Percentiles rank a stretch among this genome's conserved stretches.
Conservation (phyloP, 2,329 filamentous ascomycete genomes). For the Akanthomyces lecanii region DNA sequence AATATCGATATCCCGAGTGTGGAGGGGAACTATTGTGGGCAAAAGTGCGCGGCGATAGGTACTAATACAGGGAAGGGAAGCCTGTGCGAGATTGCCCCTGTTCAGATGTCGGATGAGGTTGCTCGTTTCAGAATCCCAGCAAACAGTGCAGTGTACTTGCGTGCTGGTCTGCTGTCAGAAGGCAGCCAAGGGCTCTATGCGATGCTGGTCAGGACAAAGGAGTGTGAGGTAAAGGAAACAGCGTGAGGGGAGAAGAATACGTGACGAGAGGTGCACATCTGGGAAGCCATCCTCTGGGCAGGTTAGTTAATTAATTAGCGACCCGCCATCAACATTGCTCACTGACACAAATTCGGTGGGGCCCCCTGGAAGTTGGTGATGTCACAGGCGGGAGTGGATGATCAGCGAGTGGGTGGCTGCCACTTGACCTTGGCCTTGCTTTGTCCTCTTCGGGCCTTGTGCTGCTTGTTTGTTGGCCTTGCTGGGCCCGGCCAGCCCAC, state of each 20-base stretch:
- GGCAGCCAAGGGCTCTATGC: neutral
- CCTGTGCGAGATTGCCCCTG: neutral
- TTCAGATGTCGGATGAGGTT: neutral
- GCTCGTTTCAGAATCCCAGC: neutral
- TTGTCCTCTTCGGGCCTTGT: neutral
- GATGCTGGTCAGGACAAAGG: neutral
- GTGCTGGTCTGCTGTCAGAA: neutral
- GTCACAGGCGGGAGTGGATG: conserved; percentile 1
- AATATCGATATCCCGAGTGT: neutral
- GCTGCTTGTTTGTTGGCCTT: neutral
- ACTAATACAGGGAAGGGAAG: neutral
- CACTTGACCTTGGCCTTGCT: neutral
- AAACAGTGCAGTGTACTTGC: neutral
- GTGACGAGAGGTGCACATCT: neutral
- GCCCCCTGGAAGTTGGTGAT: conserved; percentile 13
- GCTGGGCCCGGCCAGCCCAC: neutral
- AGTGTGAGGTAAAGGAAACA: neutral
- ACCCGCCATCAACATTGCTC: conserved; percentile 9
- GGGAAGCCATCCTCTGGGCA: neutral
- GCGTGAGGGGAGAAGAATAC: neutral
- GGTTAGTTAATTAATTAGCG: neutral
- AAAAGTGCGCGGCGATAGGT: neutral
- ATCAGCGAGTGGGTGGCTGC: neutral
- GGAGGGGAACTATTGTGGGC: neutral
- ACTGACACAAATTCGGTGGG: conserved; percentile 7